Evolutionary conservation across 495 filamentous ascomycete genomes (phyloP).

Genomic region (Xylaria venustula): DNA sequence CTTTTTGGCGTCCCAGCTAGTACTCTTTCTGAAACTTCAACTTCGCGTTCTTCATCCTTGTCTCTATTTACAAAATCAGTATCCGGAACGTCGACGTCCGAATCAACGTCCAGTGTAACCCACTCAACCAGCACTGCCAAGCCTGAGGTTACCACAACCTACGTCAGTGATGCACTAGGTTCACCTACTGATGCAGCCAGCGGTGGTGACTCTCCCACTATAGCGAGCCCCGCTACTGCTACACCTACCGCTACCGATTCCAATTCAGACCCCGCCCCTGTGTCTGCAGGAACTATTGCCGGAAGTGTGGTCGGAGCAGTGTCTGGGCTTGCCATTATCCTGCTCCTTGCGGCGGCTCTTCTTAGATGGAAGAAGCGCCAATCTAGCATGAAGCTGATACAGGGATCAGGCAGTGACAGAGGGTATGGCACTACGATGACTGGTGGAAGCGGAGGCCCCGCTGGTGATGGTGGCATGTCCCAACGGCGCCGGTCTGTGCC

Average conservation of each 20-base stretch:
- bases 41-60: background rate
- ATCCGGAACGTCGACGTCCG: constrained; percentile 16
- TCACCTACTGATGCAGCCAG: constrained; percentile 15
- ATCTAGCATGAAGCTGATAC: constrained; percentile 31
- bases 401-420: constrained; percentile 27
- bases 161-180: constrained; percentile 6
- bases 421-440: constrained; percentile 27
- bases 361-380: constrained; percentile 56
- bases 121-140: constrained; percentile 9
- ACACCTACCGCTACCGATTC: constrained; percentile 1
- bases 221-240: too few relatives aligned
- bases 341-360: constrained; percentile 54
- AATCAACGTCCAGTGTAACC: constrained; percentile 17
- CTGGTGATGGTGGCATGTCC: constrained; percentile 38
- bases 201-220: constrained; percentile 13
- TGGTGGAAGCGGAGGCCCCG: constrained; percentile 27
- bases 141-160: constrained; percentile 4
- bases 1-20: constrained; percentile 6
- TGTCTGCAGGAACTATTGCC: constrained; percentile 44
- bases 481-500: constrained; percentile 47
- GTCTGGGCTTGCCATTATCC: constrained; percentile 59
- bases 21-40: background rate
- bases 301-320: constrained; percentile 67
- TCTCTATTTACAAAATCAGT: constrained; percentile 11
- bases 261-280: constrained; percentile 11